Evolutionary conservation across 495 filamentous ascomycete species (phyloP).

Genomic region (Neurospora hispaniola): DNA sequence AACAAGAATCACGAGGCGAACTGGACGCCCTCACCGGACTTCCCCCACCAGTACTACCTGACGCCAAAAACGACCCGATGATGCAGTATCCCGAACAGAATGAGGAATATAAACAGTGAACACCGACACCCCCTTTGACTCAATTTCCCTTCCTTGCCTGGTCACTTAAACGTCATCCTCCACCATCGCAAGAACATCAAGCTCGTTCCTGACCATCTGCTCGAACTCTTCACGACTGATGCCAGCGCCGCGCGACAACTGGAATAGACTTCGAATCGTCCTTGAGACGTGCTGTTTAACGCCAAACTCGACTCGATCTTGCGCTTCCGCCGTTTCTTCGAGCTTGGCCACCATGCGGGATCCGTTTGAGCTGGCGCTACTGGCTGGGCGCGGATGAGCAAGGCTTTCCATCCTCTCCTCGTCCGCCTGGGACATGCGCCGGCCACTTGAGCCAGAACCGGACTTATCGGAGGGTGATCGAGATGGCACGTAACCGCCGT

Average conservation of each 20-base stretch:
- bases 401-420: conserved; percentile 19
- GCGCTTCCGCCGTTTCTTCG: conserved; percentile 51
- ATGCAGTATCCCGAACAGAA: neutral
- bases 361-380: conserved; percentile 43
- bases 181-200: conserved; percentile 65
- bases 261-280: conserved; percentile 79
- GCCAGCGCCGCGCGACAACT: conserved; percentile 67
- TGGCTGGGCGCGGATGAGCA: conserved; percentile 36
- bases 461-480: neutral
- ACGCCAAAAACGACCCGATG: neutral
- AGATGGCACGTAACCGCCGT: neutral
- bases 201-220: conserved; percentile 63
- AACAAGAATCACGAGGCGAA: neutral
- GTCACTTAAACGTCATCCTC: conserved; percentile 46
- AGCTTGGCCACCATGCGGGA: conserved; percentile 53
- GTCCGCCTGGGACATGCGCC: conserved; percentile 15
- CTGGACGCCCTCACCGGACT: neutral
- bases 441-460: neutral
- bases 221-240: conserved; percentile 82
- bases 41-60: neutral
- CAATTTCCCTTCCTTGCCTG: neutral
- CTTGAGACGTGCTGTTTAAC: conserved; percentile 83
- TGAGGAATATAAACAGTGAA: neutral
- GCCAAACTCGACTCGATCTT: conserved; percentile 61
- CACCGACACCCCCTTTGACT: neutral